A percentile compares a stretch with the other conserved stretches of the same genome.
Conservation (phyloP, 108 stramenopile species). For the Cylindrotheca fusiformis region DNA sequence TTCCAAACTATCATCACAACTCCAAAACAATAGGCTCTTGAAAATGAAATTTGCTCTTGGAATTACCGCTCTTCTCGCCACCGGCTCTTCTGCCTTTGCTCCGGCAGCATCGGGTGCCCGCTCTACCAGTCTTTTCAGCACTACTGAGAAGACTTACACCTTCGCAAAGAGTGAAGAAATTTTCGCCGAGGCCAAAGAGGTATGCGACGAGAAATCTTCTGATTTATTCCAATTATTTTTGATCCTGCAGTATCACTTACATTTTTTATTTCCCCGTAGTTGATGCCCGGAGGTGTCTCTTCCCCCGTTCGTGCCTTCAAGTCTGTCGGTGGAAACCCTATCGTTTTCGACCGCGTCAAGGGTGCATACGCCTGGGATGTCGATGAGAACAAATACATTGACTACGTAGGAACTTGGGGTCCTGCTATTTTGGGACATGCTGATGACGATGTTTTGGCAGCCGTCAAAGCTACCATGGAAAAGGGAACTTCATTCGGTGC, state of each 20-base stretch:
- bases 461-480: slow-evolving; percentile 88
- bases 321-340: slow-evolving; percentile 96
- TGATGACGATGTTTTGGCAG: slow-evolving; percentile 94
- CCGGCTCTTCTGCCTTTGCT: slow-evolving; percentile 67
- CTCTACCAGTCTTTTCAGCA: slow-evolving; percentile 27
- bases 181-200: slow-evolving; percentile 79
- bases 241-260: slow-evolving; percentile 8
- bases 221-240: not conserved
- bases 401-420: slow-evolving; percentile 98
- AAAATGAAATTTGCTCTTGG: slow-evolving; percentile 69
- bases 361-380: slow-evolving; percentile 99
- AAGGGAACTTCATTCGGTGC: slow-evolving; percentile 99
- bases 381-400: slow-evolving; percentile 96
- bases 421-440: slow-evolving; percentile 98
- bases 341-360: slow-evolving; percentile 97
- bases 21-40: not conserved
- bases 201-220: slow-evolving; percentile 36
- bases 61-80: slow-evolving; percentile 52
- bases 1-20: not conserved
- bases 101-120: slow-evolving; percentile 23
- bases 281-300: slow-evolving; percentile 98
- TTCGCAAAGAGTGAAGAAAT: slow-evolving; percentile 88
- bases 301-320: slow-evolving; percentile 99
- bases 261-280: slow-evolving; percentile 35
- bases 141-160: slow-evolving; percentile 55